Evolutionary conservation across 139 green algal species (phyloP).

Genomic region (Micractinium conductrix): DNA sequence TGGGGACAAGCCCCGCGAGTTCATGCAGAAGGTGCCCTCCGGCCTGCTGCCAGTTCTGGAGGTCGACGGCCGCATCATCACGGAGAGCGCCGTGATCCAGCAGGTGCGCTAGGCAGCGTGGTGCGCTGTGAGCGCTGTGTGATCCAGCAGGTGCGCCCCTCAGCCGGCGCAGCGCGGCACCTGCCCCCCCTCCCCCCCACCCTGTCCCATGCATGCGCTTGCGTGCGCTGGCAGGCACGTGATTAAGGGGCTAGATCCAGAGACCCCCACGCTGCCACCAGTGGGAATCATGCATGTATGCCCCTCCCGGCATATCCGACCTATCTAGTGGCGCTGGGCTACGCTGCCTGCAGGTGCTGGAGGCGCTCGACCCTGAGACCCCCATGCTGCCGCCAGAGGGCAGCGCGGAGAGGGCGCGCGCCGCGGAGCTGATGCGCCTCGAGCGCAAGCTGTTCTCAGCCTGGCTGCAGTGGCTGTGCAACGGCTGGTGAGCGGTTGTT

Average conservation of each 20-base stretch:
- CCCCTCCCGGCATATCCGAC: too few species aligned
- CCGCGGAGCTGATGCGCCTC: slow-evolving; percentile 74
- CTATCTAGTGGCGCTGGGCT: too few species aligned
- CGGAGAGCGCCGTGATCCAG: slow-evolving; percentile 76
- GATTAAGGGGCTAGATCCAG: too few species aligned
- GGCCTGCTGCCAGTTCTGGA: slow-evolving; percentile 92
- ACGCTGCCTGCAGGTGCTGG: slow-evolving; percentile 31
- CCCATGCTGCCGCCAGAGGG: slow-evolving; percentile 74
- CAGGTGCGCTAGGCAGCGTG: too few species aligned
- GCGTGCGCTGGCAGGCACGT: too few species aligned
- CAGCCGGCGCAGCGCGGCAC: too few species aligned
- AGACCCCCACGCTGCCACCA: too few species aligned
- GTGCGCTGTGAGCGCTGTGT: too few species aligned
- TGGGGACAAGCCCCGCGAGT: slow-evolving; percentile 87
- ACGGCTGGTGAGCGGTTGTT: slow-evolving; percentile 37
- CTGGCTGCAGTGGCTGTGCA: slow-evolving; percentile 82
- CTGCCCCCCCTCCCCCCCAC: too few species aligned
- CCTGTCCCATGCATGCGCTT: too few species aligned
- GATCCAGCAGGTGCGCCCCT: too few species aligned
- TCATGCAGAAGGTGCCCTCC: slow-evolving; percentile 75
- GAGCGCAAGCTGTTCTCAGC: slow-evolving; percentile 83
- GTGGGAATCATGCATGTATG: too few species aligned
- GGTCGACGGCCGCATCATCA: slow-evolving; percentile 71
- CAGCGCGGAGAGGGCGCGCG: slow-evolving; percentile 49
- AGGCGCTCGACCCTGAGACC: slow-evolving; percentile 71